phyloP scores from a whole-genome alignment of 192 early-diverging fungal genomes.

The Linnemannia exigua region DNA sequence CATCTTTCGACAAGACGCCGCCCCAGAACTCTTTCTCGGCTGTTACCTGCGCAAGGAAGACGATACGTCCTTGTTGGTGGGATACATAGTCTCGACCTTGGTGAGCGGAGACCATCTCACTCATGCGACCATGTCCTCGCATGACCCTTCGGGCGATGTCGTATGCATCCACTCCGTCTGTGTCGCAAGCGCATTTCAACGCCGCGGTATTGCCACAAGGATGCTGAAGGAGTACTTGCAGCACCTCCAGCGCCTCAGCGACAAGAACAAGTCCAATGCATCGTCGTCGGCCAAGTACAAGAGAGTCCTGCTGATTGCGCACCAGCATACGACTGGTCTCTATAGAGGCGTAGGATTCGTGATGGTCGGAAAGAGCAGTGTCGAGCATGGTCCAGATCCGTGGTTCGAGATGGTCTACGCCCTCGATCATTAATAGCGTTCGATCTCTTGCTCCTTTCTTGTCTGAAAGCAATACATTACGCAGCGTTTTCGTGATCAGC shows the following conservation, averaged over 20 bases:
- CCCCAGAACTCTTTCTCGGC: constrained; percentile 57
- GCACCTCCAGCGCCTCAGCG: constrained; percentile 47
- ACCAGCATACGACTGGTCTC: constrained; percentile 65
- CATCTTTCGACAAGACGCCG: constrained; percentile 49
- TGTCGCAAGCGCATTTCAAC: constrained; percentile 60
- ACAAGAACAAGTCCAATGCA: background rate
- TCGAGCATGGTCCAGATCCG: constrained; percentile 72
- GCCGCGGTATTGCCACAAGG: constrained; percentile 69
- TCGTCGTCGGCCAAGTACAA: constrained; percentile 30
- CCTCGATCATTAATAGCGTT: background rate
- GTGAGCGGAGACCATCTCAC: constrained; percentile 61
- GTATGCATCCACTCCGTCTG: constrained; percentile 82
- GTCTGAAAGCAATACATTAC: too few relatives aligned
- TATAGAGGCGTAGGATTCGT: constrained; percentile 77
- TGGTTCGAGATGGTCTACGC: constrained; percentile 58
- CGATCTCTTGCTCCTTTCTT: background rate
- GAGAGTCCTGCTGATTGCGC: constrained; percentile 70
- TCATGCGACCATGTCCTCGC: constrained; percentile 72
- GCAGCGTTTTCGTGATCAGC: too few relatives aligned
- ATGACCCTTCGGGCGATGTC: constrained; percentile 72
- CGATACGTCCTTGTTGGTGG: constrained; percentile 55
- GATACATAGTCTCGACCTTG: constrained; percentile 74
- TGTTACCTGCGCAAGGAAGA: constrained; percentile 36
- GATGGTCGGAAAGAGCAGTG: constrained; percentile 65
- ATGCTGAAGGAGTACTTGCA: constrained; percentile 66